Evolutionary conservation across 2,329 filamentous ascomycete genomes (phyloP).

Genomic region (Cephalotrichum gorgonifer): DNA sequence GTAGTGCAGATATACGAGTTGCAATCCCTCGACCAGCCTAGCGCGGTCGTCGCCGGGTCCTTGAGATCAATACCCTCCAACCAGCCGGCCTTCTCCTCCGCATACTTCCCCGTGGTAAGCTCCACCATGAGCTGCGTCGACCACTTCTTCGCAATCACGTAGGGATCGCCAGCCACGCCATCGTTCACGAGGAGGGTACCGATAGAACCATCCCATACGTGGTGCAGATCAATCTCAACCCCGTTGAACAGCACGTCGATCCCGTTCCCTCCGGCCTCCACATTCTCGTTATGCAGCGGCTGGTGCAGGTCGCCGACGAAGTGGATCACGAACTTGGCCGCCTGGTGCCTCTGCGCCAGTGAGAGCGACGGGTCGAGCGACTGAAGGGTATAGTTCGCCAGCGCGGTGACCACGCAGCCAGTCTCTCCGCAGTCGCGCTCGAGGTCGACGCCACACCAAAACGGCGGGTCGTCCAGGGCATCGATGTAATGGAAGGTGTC

Average conservation of each 20-base stretch:
- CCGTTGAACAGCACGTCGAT: constrained; percentile 54
- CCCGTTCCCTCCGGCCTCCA: constrained; percentile 55
- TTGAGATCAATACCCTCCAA: constrained; percentile 43
- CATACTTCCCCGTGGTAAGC: constrained; percentile 47
- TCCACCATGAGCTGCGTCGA: constrained; percentile 40
- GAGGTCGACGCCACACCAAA: constrained; percentile 44
- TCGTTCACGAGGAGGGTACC: constrained; percentile 45
- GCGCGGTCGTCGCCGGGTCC: constrained; percentile 42
- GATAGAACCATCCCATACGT: constrained; percentile 65
- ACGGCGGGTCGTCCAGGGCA: constrained; percentile 51
- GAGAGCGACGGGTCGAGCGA: constrained; percentile 35
- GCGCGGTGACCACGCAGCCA: constrained; percentile 52
- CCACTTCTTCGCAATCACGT: constrained; percentile 41
- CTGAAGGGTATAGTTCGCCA: constrained; percentile 50
- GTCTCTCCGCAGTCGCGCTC: constrained; percentile 49
- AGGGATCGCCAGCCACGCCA: constrained; percentile 42
- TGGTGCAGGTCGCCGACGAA: constrained; percentile 64
- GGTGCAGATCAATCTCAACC: constrained; percentile 52
- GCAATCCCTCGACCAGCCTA: constrained; percentile 53
- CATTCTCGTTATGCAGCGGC: constrained; percentile 55
- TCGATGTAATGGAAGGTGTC: constrained; percentile 60
- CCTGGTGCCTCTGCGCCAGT: constrained; percentile 39
- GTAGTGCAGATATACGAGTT: constrained; percentile 53
- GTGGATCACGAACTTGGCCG: constrained; percentile 57
- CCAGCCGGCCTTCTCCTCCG: constrained; percentile 40